A percentile compares a stretch with the other conserved stretches of the same genome.
Evolutionary conservation across 2,329 filamentous ascomycete species (phyloP).

Genomic region (Celoporthe dispersa): DNA sequence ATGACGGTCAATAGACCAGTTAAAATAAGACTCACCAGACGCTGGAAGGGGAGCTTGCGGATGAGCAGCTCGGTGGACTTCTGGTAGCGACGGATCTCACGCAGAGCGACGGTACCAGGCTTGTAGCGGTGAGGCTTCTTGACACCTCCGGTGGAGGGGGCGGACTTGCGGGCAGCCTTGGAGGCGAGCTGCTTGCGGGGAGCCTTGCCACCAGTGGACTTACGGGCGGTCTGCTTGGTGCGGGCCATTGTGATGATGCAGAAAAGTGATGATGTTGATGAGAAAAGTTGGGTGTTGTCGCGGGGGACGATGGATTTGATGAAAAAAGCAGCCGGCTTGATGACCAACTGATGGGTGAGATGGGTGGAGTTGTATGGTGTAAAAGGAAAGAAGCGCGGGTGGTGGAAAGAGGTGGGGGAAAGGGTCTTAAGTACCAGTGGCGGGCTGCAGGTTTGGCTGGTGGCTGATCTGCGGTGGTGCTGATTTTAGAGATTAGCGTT

Average conservation of each 20-base stretch:
- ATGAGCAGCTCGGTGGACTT: conserved; percentile 96
- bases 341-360: conserved; percentile 31
- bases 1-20: background rate
- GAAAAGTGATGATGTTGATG: conserved; percentile 36
- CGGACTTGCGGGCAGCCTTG: conserved; percentile 98
- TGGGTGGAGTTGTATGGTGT: conserved; percentile 37
- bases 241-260: conserved; percentile 58
- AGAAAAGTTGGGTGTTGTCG: conserved; percentile 23
- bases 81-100: conserved; percentile 98
- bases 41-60: conserved; percentile 97
- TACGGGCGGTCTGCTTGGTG: conserved; percentile 71
- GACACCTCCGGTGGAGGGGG: conserved; percentile 94
- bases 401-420: conserved; percentile 48
- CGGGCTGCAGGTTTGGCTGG: conserved; percentile 34
- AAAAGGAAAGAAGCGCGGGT: conserved; percentile 42
- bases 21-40: conserved; percentile 64
- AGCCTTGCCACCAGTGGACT: conserved; percentile 81
- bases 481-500: conserved; percentile 15
- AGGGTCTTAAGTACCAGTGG: conserved; percentile 44
- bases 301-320: conserved; percentile 38
- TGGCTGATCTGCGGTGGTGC: conserved; percentile 41
- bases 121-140: conserved; percentile 94
- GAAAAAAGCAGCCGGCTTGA: conserved; percentile 32
- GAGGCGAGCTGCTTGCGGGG: conserved; percentile 96
- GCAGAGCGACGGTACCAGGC: conserved; percentile 94